A percentile compares a stretch with the other conserved stretches of the same genome.
These are phyloP conservation scores for Aspergillus bombycis DNA, from an alignment of 2,329 filamentous ascomycete genomes.

Conservation along the genomic window DNA sequence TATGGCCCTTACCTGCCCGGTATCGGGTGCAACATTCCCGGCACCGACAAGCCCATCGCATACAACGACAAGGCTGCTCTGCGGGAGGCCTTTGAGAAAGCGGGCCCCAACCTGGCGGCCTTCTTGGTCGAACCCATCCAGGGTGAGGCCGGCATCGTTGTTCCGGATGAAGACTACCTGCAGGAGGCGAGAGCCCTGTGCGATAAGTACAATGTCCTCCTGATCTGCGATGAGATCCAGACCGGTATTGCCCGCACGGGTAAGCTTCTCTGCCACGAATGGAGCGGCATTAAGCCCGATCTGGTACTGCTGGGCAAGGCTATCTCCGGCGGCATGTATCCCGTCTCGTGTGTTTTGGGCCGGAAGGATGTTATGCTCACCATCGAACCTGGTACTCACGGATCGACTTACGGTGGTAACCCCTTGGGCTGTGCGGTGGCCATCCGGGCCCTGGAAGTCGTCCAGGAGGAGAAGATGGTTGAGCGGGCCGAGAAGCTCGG, in stretches of 20 bases:
- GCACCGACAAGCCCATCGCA: constrained; percentile 74
- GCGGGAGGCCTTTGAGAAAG: constrained; percentile 74
- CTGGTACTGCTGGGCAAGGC: constrained; percentile 95
- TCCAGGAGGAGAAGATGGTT: constrained; percentile 88
- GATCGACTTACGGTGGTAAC: constrained; percentile 98
- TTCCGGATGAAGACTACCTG: constrained; percentile 89
- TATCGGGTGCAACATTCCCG: constrained; percentile 75
- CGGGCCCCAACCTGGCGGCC: constrained; percentile 83
- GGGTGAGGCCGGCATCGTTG: constrained; percentile 94
- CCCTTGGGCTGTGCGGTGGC: constrained; percentile 93
- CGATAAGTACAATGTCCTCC: constrained; percentile 90
- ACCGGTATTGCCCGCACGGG: constrained; percentile 96
- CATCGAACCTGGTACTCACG: constrained; percentile 93
- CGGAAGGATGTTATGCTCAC: constrained; percentile 93
- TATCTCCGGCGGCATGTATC: constrained; percentile 98
- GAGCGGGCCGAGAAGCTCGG: constrained; percentile 81
- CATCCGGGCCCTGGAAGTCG: constrained; percentile 89
- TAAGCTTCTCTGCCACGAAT: constrained; percentile 90
- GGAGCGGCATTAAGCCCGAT: constrained; percentile 93
- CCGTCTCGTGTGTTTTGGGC: constrained; percentile 90
- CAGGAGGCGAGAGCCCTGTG: constrained; percentile 78
- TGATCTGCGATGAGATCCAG: constrained; percentile 99
- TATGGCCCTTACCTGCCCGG: constrained; percentile 95
- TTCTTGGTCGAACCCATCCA: constrained; percentile 97
- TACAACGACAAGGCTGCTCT: constrained; percentile 86